Base-by-base conservation (phyloP, 305 asterid species). In the Plantago rigida region DNA sequence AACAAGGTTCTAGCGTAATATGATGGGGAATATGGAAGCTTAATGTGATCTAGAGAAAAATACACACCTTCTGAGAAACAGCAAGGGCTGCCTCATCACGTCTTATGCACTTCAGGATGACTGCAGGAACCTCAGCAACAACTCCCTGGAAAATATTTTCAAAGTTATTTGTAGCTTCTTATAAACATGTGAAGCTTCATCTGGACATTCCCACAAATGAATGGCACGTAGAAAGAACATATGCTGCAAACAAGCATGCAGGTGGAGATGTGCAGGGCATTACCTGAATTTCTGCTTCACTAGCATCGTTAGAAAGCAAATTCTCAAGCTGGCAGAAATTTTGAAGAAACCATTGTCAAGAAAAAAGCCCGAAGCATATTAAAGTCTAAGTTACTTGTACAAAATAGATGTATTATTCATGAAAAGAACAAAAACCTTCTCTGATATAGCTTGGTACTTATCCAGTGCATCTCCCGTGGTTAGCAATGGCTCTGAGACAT, bases 61-160 rank as follows among this genome's bases (percentile, higher is more conserved):
- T 39, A 1, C 1, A 3, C 46, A 41, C 99, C 95, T 84, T 89
- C 71, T 93, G 97, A 70, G 97, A 96, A 66, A 93, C 95, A 56
- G 97, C 99, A 72, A 84, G 67, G 69, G 99, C 97, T 63, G 96
- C 97, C 82, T 89, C 95, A 61, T 93, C 99, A 69, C 97, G 87
- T 75, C 90, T 87, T 71, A 89, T 73, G 69, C 97, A 89, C 75
- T 89, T 85, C 59, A 89, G 82, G 61, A 93, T 76, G 65, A 93
- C 84, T 39, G 87, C 82, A 24, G 97, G 97, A 78, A 93, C 99
- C 82, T 93, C 99, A 51, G 90, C 85, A 71, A 89, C 69, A 69
- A 83, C 78, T 42, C 83, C 94, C 99, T 92, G 78, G 66, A 36
- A 52, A 22, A 55, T 54, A 67, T n/a, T 56, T 9, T 7, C 17